A percentile compares a stretch with the other conserved stretches of the same genome.
phyloP scores from a whole-genome alignment of 163 green algal genomes.

The Scenedesmus sp. region DNA sequence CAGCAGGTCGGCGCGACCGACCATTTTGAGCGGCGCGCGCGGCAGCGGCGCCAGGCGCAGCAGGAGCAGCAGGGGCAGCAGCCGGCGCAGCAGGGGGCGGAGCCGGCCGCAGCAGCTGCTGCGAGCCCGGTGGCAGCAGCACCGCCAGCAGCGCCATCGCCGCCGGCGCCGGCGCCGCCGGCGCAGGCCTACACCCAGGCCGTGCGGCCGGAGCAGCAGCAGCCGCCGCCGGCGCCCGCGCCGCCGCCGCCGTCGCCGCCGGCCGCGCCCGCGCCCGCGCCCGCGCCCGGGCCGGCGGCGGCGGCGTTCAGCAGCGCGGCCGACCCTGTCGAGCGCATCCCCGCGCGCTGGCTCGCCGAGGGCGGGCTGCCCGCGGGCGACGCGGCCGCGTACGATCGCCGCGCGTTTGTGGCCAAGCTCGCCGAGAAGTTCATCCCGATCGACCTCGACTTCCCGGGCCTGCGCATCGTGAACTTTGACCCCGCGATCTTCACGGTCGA shows the following conservation, averaged over 20 bases:
- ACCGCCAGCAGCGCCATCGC: neutral
- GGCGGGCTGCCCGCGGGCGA: constrained; percentile 34
- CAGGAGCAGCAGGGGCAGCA: neutral
- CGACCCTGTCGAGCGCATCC: constrained; percentile 29
- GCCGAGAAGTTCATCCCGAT: constrained; percentile 62
- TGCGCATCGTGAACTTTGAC: constrained; percentile 68
- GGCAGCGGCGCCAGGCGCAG: neutral
- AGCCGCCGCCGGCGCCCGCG: neutral
- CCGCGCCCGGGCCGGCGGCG: neutral
- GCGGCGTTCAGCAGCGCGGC: neutral
- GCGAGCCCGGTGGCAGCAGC: neutral
- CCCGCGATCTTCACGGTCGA: constrained; percentile 70
- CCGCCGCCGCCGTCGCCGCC: no score
- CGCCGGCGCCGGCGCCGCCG: neutral
- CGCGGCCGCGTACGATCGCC: constrained; percentile 35
- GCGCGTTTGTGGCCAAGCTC: constrained; percentile 50
- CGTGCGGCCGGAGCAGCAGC: neutral
- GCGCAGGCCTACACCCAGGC: neutral
- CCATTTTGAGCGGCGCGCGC: neutral
- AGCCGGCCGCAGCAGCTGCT: neutral
- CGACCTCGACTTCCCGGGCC: constrained; percentile 61
- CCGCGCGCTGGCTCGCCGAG: constrained; percentile 28
- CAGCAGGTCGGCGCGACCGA: no score
- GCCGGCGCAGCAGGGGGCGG: neutral
- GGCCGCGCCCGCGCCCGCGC: neutral